Evolutionary conservation across 805 yeast genomes (phyloP), one percentile per base, ranked within the genome.

Genomic region (Monosporozyma yasuniensis): DNA sequence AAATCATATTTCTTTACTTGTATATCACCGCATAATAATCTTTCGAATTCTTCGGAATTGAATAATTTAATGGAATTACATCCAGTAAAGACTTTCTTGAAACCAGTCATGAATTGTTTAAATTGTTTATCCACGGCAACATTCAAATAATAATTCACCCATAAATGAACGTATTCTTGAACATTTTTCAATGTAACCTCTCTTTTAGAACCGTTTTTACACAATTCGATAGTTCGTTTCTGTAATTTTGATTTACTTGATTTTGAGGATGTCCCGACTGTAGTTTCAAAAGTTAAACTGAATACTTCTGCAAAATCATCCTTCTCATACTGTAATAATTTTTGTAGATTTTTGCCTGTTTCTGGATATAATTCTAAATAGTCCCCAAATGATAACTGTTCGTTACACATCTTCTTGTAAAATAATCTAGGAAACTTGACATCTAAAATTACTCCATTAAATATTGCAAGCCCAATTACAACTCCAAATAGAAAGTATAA

Each of bases 391-490:
- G 73, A 73, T 25, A 80, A 68, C 4, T 76, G 77, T 47, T 76
- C 71, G 5, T 72, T 73, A 56, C 87, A 70, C 38, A 91, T 68
- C 52, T 86, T 77, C 67, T 88, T 90, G 68, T 85, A 93, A 37
- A 89, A 65, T 0, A 85, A 85, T 32, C 71, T 68, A 0, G 98
- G 96, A 50, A 91, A 79, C 43, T 77, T 77, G 49, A 91, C 70
- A 62, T 89, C 96, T 44, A 91, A 69, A 46, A 90, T 88, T 0
- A 89, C 84, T 0, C 96, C 85, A 65, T 91, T 93, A 65, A 87
- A 88, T 32, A 93, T 82, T 0, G 98, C 97, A 56, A 93, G 72
- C 0, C 96, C 98, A 39, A 93, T 67, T 1, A 89, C 83, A 2
- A 85, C 86, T 0, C 99, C 99, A 49, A 89, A 83, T 35, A 88